Conservation (phyloP, 805 yeast species). For the Candida manassasensis region DNA sequence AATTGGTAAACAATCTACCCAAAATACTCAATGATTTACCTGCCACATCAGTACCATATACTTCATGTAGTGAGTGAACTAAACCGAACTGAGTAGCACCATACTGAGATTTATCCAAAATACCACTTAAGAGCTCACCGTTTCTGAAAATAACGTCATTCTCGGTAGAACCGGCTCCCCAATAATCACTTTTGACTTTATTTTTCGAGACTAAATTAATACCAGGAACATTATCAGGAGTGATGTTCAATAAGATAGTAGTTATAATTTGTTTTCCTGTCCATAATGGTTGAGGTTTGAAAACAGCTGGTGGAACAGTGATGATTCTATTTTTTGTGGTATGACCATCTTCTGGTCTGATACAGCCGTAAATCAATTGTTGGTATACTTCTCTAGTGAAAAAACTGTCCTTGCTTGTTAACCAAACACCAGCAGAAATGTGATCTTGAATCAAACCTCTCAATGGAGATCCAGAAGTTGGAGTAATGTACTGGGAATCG, state of each 20-base stretch:
- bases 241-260: slow-evolving; percentile 84
- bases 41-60: slow-evolving; percentile 87
- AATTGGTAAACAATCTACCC: slow-evolving; percentile 92
- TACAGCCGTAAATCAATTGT: slow-evolving; percentile 87
- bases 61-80: slow-evolving; percentile 93
- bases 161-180: slow-evolving; percentile 84
- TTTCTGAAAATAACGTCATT: slow-evolving; percentile 79
- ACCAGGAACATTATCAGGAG: slow-evolving; percentile 87
- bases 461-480: slow-evolving; percentile 96
- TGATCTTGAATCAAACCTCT: slow-evolving; percentile 99
- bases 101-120: slow-evolving; percentile 94
- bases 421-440: slow-evolving; percentile 98
- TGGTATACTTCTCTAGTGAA: slow-evolving; percentile 90
- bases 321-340: slow-evolving; percentile 60
- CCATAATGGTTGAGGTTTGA: slow-evolving; percentile 89
- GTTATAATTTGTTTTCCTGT: slow-evolving; percentile 97
- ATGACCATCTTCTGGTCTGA: slow-evolving; percentile 97
- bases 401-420: slow-evolving; percentile 87
- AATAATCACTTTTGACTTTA: slow-evolving; percentile 89
- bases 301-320: slow-evolving; percentile 84
- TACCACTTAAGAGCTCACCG: slow-evolving; percentile 89
- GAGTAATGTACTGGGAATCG: slow-evolving; percentile 95
- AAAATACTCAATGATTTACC: slow-evolving; percentile 88
- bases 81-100: slow-evolving; percentile 97
- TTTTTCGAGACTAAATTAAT: slow-evolving; percentile 77